These are phyloP conservation scores for Termitomyces eurrhizus DNA, from an alignment of 768 basidiomycete species.

Conservation along the genomic window DNA sequence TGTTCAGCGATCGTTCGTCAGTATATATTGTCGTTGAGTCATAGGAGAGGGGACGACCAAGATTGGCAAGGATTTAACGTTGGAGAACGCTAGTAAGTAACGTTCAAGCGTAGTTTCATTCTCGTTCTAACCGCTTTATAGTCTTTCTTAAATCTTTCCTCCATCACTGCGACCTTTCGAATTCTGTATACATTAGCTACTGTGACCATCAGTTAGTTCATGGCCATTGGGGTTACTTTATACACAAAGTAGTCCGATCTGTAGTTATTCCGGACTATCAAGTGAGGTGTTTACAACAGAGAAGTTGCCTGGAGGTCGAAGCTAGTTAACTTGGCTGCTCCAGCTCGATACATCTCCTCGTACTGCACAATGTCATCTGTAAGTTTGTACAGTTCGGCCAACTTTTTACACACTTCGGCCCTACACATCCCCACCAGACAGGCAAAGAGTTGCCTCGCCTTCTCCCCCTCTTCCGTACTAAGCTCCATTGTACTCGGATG, in stretches of 20 bases:
- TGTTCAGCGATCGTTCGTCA: constrained; percentile 4
- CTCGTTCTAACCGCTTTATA: background rate
- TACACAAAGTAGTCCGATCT: too few relatives aligned
- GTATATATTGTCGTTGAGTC: constrained; percentile 12
- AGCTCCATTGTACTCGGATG: constrained; percentile 16
- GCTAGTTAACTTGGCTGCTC: background rate
- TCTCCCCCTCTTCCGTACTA: constrained; percentile 5
- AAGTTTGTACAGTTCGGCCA: constrained; percentile 7
- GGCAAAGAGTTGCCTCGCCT: constrained; percentile 15
- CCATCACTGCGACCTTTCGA: background rate
- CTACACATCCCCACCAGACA: constrained; percentile 14
- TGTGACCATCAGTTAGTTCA: background rate
- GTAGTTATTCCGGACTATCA: too few relatives aligned
- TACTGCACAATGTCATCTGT: constrained; percentile 5
- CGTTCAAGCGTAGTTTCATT: background rate
- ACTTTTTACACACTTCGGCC: constrained; percentile 7
- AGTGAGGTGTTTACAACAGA: background rate
- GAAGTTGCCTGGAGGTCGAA: background rate
- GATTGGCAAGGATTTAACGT: constrained; percentile 12
- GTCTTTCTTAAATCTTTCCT: background rate
- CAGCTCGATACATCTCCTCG: constrained; percentile 4
- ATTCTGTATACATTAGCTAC: background rate
- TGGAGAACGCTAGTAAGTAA: background rate
- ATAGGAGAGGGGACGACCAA: constrained; percentile 8
- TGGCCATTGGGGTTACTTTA: background rate